Percentiles rank a stretch among this genome's conserved stretches.
Conservation (phyloP, 192 early-diverging fungal genomes). For the Coemansia sp. region DNA sequence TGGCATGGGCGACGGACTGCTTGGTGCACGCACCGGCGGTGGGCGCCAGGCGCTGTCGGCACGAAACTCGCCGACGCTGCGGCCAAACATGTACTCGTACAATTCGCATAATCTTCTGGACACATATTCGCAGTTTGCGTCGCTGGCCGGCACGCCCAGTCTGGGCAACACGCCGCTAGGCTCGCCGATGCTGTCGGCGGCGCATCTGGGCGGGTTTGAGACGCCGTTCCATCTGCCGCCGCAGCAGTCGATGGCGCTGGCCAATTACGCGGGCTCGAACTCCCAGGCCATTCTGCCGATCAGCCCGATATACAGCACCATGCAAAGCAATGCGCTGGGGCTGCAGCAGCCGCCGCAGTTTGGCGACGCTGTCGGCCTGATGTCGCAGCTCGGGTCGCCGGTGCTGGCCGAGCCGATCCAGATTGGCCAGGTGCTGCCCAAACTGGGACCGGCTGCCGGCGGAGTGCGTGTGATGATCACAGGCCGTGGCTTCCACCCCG, state of each 20-base stretch:
- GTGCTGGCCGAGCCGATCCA: conserved; percentile 18
- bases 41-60: conserved; percentile 44
- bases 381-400: conserved; percentile 11
- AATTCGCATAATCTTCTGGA: conserved; percentile 24
- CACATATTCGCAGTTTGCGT: conserved; percentile 53
- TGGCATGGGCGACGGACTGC: background rate
- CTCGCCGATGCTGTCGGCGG: conserved; percentile 47
- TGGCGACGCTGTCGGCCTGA: conserved; percentile 7
- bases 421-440: conserved; percentile 75
- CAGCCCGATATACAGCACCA: conserved; percentile 1
- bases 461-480: conserved; percentile 82
- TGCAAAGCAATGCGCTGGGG: conserved; percentile 1
- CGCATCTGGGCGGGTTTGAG: conserved; percentile 43
- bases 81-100: conserved; percentile 20
- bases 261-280: conserved; percentile 1
- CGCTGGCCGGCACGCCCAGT: conserved; percentile 47
- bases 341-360: conserved; percentile 1
- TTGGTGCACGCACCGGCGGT: background rate
- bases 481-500: conserved; percentile 77
- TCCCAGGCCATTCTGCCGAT: conserved; percentile 8
- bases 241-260: conserved; percentile 6
- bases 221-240: conserved; percentile 43
- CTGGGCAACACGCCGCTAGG: conserved; percentile 45
- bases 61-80: conserved; percentile 47
- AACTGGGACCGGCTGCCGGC: conserved; percentile 81